Base-by-base conservation (phyloP, 2,329 filamentous ascomycete species). In the Arachnopeziza araneosa region DNA sequence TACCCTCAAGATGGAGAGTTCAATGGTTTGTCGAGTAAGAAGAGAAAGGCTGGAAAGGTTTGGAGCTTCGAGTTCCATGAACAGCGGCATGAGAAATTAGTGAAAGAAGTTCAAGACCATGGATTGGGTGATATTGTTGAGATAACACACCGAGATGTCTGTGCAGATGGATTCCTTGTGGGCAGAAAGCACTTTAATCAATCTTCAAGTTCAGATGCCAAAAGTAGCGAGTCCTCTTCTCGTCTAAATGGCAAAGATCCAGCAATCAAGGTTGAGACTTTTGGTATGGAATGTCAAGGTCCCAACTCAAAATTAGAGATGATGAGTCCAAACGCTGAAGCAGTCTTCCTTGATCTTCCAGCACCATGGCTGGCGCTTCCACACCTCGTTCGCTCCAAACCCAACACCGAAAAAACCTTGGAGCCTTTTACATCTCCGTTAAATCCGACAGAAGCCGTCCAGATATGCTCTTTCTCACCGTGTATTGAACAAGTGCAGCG, bases 401-500 rank as follows among this genome's bases (percentile, higher is more conserved):
- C 66, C 17, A 51, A 22, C 49, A 23, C n/a, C 50, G 32, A 19
- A 21, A 26, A 22, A 55, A 54, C 68, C 6, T 65, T 51, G 12
- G 59, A 50, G 50, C 26, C 50, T 10, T 86, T 82, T 77, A 71
- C 80, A 19, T 87, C 84, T 0, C 80, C 84, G 0, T 80, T 98
- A 12, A 87, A 95, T 66, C 86, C 90, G 0, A 80, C 81, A n/a
- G 81, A 83, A 50, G 82, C 88, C 5, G 84, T 88, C 1, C 83
- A 95, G 70, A 83, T 99, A 58, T 99, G 95, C 78, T 96, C 92
- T 0, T 99, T 99, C 76, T 96, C 90, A 1, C 95, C 95, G 0
- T 99, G 95, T 75, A 96, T 99, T 66, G 95, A 99, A 75, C 95
- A 99, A 77, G 93, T 96, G 23, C 91, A 89, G 57, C 85, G 87